Conservation (phyloP, 345 rosid species). For the Eucalyptus lansdowneana region DNA sequence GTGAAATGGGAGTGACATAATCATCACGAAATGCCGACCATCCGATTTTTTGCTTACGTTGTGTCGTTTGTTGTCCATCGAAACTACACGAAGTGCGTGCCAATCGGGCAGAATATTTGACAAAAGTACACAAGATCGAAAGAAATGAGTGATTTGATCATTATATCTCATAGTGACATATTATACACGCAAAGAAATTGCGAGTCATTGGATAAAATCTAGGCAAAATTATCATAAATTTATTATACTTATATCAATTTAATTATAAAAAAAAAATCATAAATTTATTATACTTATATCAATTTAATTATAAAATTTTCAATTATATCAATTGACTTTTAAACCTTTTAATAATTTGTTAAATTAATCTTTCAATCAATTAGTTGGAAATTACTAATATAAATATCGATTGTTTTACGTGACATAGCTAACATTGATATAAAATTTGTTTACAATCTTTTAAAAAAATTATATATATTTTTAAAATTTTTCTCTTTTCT, state of each 20-base stretch:
- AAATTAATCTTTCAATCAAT: too few relatives aligned
- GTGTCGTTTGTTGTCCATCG: background rate
- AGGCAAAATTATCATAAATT: background rate
- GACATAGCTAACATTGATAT: fast-evolving
- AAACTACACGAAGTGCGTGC: background rate
- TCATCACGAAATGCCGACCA: background rate
- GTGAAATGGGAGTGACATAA: background rate
- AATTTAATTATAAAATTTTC: fast-evolving
- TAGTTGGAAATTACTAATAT: too few relatives aligned
- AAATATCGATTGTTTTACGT: fast-evolving
- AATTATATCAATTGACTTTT: background rate
- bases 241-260: too few relatives aligned
- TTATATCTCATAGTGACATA: background rate
- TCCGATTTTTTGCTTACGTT: background rate
- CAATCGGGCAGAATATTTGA: background rate
- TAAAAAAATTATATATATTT: too few relatives aligned
- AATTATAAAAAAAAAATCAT: too few relatives aligned
- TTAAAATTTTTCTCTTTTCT: fast-evolving
- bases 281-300: too few relatives aligned
- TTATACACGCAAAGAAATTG: background rate
- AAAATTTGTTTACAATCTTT: too few relatives aligned
- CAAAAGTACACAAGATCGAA: background rate
- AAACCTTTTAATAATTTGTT: too few relatives aligned
- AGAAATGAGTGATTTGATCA: background rate
- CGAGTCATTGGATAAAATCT: background rate